These are phyloP conservation scores for Rhizopogon vinicolor DNA, from an alignment of 768 basidiomycete species.

Conservation along the genomic window DNA sequence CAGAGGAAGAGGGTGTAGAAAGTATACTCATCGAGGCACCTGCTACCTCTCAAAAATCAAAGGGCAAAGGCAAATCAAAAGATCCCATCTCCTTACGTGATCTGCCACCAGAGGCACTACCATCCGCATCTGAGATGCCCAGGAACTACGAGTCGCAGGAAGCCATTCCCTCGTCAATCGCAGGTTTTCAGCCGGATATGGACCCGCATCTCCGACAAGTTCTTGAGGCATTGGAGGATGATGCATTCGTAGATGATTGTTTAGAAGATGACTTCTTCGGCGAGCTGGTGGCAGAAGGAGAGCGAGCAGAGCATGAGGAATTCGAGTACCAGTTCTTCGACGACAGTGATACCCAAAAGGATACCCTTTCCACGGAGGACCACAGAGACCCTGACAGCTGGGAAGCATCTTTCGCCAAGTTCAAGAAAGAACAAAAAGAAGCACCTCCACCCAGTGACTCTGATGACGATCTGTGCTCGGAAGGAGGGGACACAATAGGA, in stretches of 20 bases:
- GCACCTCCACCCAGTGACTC: slow-evolving; percentile 31
- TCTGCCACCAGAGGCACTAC: slow-evolving; percentile 66
- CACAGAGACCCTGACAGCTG: slow-evolving; percentile 38
- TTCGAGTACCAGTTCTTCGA: slow-evolving; percentile 67
- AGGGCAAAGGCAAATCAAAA: slow-evolving; percentile 35
- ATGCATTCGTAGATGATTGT: slow-evolving; percentile 83
- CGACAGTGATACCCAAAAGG: slow-evolving; percentile 21
- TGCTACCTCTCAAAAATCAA: slow-evolving; percentile 28
- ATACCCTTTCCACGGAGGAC: slow-evolving; percentile 21
- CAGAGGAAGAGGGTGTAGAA: slow-evolving; percentile 77
- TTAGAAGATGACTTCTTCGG: slow-evolving; percentile 74
- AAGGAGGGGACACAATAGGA: slow-evolving; percentile 78
- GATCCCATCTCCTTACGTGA: slow-evolving; percentile 42
- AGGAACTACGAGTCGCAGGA: slow-evolving; percentile 72
- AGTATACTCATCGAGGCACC: slow-evolving; percentile 81
- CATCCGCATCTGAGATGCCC: slow-evolving; percentile 72
- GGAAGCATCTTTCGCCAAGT: slow-evolving; percentile 78
- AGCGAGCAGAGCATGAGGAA: slow-evolving; percentile 56
- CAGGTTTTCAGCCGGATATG: slow-evolving; percentile 94
- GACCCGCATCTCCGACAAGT: slow-evolving; percentile 92
- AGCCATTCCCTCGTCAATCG: slow-evolving; percentile 74
- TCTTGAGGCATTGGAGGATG: slow-evolving; percentile 92
- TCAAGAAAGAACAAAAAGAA: slow-evolving; percentile 52
- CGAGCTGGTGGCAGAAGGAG: slow-evolving; percentile 68
- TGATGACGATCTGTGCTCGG: slow-evolving; percentile 53